Base-by-base conservation (phyloP, 2,329 filamentous ascomycete species). In the Hysterium pulicare region DNA sequence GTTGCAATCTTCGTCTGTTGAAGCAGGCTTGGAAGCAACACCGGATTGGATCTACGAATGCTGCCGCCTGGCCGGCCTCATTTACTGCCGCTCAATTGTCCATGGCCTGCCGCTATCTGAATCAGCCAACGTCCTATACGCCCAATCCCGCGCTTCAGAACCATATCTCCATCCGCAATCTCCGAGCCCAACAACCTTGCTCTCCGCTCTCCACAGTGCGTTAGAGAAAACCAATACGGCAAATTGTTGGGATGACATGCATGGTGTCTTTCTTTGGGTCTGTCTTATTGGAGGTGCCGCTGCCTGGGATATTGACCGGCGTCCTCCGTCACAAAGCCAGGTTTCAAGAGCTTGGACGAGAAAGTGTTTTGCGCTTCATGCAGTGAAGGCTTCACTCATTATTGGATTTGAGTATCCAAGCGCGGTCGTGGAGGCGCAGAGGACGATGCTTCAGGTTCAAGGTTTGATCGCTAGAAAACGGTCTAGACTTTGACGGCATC, bases 21-120 rank as follows among this genome's bases (percentile, higher is more conserved):
- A 45, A 7, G 13, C 17, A 24, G 24, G 4, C 21, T 11, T 24
- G 5, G 38, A 50, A 2, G 17, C 43, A 2, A 24, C 48, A 7
- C 49, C 49, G 3, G 60, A 64, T 41, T 64, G 59, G 58, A 41
- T 57, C 7, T 60, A 65, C 45, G 61, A 65, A 38, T 53, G 49
- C 23, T 54, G 56, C 33, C 61, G 61, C 15, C 45, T 66, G 5
- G 57, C 62, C 21, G 54, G 58, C 2, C 37, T 62, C 4, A 58
- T 66, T 20, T 63, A 64, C 42, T 58, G 56, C 32, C 51, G 57
- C 21, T 57, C 55, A 1, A 53, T 64, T n/a, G 47, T 62, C 11
- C 50, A 62, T 21, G 48, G 48, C 4, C 43, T 54, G n/a, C 46
- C 57, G 11, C 42, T 64, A 21, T 42, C 49, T 19, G 47, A 58